phyloP scores from a whole-genome alignment of 2,329 filamentous ascomycete species.

The Scolecobasidium constrictum region DNA sequence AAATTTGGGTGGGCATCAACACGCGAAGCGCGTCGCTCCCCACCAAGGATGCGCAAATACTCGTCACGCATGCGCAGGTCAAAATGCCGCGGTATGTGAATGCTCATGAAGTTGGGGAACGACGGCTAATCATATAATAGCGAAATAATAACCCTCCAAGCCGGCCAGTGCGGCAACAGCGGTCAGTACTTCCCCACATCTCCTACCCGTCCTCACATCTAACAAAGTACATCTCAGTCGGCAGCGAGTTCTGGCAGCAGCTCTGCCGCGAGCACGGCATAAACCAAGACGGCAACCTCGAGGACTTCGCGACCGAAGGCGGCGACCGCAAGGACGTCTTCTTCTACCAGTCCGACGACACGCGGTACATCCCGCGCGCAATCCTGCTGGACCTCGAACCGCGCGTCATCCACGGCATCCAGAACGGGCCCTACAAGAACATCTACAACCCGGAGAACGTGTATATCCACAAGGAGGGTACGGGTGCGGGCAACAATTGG shows the following conservation, averaged over 20 bases:
- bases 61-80: not conserved
- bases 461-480: constrained; percentile 87
- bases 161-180: constrained; percentile 98
- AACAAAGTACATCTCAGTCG: constrained; percentile 50
- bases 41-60: not conserved
- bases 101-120: too few species aligned
- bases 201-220: constrained; percentile 3
- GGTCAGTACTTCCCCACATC: constrained; percentile 49
- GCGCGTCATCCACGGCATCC: constrained; percentile 82
- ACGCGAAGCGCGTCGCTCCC: not conserved
- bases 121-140: too few species aligned
- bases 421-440: constrained; percentile 88
- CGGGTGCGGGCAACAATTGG: constrained; percentile 97
- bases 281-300: constrained; percentile 90
- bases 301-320: constrained; percentile 95
- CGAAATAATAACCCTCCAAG: constrained; percentile 98
- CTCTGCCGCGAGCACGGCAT: constrained; percentile 97
- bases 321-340: constrained; percentile 98
- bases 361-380: constrained; percentile 90
- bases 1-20: not conserved
- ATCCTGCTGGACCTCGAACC: constrained; percentile 94
- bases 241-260: constrained; percentile 98
- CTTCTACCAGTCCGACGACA: constrained; percentile 98
- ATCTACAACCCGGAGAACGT: constrained; percentile 99
- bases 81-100: constrained; percentile 10